Evolutionary conservation across 2,329 filamentous ascomycete genomes (phyloP).

Genomic region (Ascochyta lentis): DNA sequence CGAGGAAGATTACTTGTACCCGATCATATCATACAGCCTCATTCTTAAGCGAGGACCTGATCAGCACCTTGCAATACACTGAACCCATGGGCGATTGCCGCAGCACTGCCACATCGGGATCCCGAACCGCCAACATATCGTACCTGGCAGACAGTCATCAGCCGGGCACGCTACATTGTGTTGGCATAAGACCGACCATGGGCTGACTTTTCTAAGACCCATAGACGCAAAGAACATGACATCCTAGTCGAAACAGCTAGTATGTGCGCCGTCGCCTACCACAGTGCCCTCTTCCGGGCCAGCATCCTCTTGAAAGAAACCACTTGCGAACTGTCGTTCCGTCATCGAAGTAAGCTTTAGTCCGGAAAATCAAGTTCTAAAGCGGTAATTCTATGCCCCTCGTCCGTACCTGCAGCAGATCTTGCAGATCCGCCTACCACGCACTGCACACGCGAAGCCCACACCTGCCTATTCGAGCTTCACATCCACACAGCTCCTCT

Average conservation of each 20-base stretch:
- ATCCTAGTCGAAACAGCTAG: no score
- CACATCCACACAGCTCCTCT: neutral
- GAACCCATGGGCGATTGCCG: neutral
- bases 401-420: neutral
- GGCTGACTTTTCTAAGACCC: no score
- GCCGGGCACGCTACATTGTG: no score
- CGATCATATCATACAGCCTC: conserved; percentile 1
- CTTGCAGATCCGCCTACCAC: neutral
- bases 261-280: no score
- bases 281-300: no score
- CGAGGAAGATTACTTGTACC: neutral
- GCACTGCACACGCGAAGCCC: neutral
- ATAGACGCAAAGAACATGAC: no score
- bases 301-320: no score
- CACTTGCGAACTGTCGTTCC: neutral
- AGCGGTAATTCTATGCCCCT: neutral
- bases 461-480: neutral
- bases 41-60: neutral
- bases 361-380: neutral
- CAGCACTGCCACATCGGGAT: neutral
- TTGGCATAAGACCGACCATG: no score
- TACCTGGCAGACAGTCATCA: no score
- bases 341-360: no score
- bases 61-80: neutral
- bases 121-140: neutral